Conservation (phyloP, 2,329 filamentous ascomycete species). For the Aphanocladium album region DNA sequence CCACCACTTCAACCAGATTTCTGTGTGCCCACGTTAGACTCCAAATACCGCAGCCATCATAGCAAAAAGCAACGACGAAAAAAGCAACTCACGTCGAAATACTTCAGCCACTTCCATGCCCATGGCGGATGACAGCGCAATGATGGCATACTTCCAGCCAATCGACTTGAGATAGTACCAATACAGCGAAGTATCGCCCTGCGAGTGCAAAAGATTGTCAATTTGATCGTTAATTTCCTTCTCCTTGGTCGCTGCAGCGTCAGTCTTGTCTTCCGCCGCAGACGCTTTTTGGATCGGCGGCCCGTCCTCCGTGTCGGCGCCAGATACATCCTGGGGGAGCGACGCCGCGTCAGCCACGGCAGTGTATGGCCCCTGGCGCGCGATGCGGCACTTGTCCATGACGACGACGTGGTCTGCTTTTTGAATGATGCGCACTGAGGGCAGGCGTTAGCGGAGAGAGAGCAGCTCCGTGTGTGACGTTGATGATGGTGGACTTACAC, state of each 20-base stretch:
- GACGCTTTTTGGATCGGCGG: no score
- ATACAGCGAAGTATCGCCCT: conserved; percentile 9
- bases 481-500: not conserved
- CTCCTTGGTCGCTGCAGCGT: not conserved
- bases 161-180: conserved; percentile 10
- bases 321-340: not conserved
- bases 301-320: not conserved
- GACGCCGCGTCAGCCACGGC: not conserved
- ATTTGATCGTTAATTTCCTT: not conserved
- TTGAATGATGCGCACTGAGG: not conserved
- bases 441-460: not conserved
- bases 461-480: not conserved
- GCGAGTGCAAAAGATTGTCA: not conserved
- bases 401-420: not conserved
- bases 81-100: not conserved
- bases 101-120: not conserved
- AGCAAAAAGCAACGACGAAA: no score
- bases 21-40: conserved; percentile 4
- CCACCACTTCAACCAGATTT: conserved; percentile 26
- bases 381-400: not conserved
- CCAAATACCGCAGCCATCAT: not conserved
- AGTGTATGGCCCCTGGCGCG: not conserved
- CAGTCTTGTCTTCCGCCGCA: not conserved
- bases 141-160: not conserved
- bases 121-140: not conserved